Conservation (phyloP, 164 flowering plant genomes). For the Magnolia sinica region DNA sequence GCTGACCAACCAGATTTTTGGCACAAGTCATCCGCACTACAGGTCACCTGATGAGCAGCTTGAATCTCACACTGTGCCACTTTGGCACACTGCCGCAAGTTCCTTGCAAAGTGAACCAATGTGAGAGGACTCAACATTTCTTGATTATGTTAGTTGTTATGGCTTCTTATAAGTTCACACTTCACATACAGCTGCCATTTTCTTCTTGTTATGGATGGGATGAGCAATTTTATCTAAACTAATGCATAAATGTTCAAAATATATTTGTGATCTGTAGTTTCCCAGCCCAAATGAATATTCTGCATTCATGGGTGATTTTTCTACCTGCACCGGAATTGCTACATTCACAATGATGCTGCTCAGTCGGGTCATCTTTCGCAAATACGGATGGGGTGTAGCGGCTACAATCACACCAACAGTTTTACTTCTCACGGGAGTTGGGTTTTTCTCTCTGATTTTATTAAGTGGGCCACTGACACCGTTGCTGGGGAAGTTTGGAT, state of each 20-base stretch:
- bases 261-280: conserved; percentile 14
- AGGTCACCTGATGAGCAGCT: too few relatives aligned
- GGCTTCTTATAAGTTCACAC: too few relatives aligned
- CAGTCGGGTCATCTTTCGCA: conserved; percentile 28
- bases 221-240: too few relatives aligned
- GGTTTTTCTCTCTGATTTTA: conserved; percentile 25
- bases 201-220: neutral
- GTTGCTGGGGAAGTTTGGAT: conserved; percentile 18
- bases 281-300: conserved; percentile 36
- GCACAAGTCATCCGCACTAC: too few relatives aligned
- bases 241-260: too few relatives aligned
- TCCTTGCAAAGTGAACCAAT: too few relatives aligned
- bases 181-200: neutral
- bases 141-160: too few relatives aligned
- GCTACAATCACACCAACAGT: conserved; percentile 31
- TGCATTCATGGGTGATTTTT: conserved; percentile 33
- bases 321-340: conserved; percentile 26
- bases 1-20: too few relatives aligned
- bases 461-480: conserved; percentile 27
- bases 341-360: conserved; percentile 31
- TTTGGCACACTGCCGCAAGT: too few relatives aligned
- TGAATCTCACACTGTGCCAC: too few relatives aligned
- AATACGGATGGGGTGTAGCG: conserved; percentile 34
- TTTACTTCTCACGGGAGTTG: conserved; percentile 26
- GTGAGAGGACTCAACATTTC: too few relatives aligned